Conservation (phyloP, 192 early-diverging fungal species). For the Glomus cerebriforme region DNA sequence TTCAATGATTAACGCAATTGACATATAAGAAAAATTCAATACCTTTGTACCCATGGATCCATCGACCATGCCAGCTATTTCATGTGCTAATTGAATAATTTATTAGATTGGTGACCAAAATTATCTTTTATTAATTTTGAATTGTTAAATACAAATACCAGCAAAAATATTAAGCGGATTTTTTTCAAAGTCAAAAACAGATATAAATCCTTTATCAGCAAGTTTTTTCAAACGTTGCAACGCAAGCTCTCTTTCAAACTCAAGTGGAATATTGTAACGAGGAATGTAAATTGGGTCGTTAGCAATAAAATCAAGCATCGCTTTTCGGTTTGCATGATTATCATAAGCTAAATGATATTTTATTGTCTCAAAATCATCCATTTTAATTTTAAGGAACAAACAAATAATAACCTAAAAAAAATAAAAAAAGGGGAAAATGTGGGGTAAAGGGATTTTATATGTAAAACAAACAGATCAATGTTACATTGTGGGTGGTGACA, state of each 20-base stretch:
- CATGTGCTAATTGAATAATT: conserved; percentile 49
- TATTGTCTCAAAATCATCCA: neutral
- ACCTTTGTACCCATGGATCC: conserved; percentile 73
- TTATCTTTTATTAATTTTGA: neutral
- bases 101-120: neutral
- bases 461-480: no score
- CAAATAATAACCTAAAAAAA: no score
- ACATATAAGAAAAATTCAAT: neutral
- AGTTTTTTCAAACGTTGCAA: conserved; percentile 54
- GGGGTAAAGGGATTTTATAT: no score
- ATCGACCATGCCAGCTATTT: conserved; percentile 74
- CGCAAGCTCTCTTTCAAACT: conserved; percentile 66
- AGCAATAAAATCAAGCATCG: conserved; percentile 52
- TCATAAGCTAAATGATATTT: conserved; percentile 48
- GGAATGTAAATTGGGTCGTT: conserved; percentile 61
- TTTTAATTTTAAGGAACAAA: neutral
- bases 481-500: no score
- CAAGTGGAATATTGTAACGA: conserved; percentile 63
- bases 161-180: conserved; percentile 68
- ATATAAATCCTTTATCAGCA: conserved; percentile 58
- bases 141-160: conserved; percentile 28
- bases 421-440: no score
- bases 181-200: conserved; percentile 69
- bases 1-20: neutral
- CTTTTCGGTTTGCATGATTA: conserved; percentile 57